Evolutionary conservation across 495 filamentous ascomycete genomes (phyloP).

Genomic region (Echria macrotheca): DNA sequence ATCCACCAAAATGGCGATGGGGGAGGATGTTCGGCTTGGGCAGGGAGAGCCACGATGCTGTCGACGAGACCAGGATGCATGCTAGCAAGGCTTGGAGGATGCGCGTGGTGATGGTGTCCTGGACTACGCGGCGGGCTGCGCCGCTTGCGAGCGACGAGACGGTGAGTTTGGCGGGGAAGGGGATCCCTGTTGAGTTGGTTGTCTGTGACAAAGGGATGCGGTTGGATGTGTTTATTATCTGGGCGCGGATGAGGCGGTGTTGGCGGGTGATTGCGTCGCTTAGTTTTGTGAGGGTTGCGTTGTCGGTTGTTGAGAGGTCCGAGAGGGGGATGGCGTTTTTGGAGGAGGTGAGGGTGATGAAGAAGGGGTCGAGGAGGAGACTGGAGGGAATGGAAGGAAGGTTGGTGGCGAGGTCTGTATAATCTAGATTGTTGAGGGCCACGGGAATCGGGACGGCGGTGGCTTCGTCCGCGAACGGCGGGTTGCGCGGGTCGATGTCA

Average conservation of each 20-base stretch:
- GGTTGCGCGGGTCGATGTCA: conserved; percentile 15
- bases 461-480: conserved; percentile 15
- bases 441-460: conserved; percentile 3
- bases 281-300: conserved; percentile 7
- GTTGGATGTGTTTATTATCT: conserved; percentile 17
- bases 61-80: conserved; percentile 17
- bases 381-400: no score
- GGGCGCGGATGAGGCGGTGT: conserved; percentile 35
- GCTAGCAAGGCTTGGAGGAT: conserved; percentile 30
- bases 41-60: conserved; percentile 20
- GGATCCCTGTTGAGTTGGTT: conserved; percentile 10
- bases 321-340: conserved; percentile 13
- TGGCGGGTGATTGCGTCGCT: conserved; percentile 39
- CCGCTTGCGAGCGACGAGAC: conserved; percentile 10
- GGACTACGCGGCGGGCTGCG: conserved; percentile 20
- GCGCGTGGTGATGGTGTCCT: conserved; percentile 27
- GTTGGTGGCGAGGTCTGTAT: conserved; percentile 12
- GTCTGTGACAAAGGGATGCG: conserved; percentile 16
- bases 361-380: conserved; percentile 24
- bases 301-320: conserved; percentile 8
- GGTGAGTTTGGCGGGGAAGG: conserved; percentile 13
- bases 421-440: conserved; percentile 15
- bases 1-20: conserved; percentile 23
- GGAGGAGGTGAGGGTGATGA: conserved; percentile 18
- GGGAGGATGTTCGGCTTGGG: conserved; percentile 26